Conservation (phyloP, 495 filamentous ascomycete species). For the Aspergillus hancockii region DNA sequence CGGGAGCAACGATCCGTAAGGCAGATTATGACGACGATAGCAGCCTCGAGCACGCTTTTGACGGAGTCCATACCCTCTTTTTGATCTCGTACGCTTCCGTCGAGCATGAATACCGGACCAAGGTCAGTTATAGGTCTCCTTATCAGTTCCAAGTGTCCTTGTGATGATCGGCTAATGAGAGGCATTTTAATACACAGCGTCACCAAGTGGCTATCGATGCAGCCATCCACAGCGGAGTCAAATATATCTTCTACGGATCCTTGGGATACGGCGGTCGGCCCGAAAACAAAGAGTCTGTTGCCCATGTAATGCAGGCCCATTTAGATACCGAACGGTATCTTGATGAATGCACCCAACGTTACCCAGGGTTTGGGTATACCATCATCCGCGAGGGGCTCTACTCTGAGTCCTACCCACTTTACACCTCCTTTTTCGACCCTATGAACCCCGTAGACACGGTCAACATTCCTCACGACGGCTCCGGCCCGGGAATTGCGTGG, state of each 20-base stretch:
- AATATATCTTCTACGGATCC: constrained; percentile 61
- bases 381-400: constrained; percentile 62
- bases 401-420: constrained; percentile 61
- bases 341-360: constrained; percentile 20
- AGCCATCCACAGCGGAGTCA: constrained; percentile 52
- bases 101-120: constrained; percentile 26
- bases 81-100: constrained; percentile 35
- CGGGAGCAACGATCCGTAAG: constrained; percentile 21
- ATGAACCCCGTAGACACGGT: constrained; percentile 26
- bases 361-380: constrained; percentile 40
- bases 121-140: no score
- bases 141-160: no score
- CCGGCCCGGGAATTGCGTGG: constrained; percentile 41
- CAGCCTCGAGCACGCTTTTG: constrained; percentile 25
- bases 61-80: constrained; percentile 24
- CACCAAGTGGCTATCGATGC: constrained; percentile 55
- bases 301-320: constrained; percentile 63
- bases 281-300: constrained; percentile 38
- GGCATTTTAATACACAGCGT: constrained; percentile 15
- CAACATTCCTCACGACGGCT: constrained; percentile 44
- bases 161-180: no score
- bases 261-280: constrained; percentile 52
- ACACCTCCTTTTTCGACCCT: constrained; percentile 57
- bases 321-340: constrained; percentile 60
- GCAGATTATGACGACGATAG: constrained; percentile 29